Percentiles rank a stretch among this genome's conserved stretches.
These are phyloP conservation scores for Pseudopithomyces chartarum DNA, from an alignment of 2,329 filamentous ascomycete genomes.

Conservation along the genomic window DNA sequence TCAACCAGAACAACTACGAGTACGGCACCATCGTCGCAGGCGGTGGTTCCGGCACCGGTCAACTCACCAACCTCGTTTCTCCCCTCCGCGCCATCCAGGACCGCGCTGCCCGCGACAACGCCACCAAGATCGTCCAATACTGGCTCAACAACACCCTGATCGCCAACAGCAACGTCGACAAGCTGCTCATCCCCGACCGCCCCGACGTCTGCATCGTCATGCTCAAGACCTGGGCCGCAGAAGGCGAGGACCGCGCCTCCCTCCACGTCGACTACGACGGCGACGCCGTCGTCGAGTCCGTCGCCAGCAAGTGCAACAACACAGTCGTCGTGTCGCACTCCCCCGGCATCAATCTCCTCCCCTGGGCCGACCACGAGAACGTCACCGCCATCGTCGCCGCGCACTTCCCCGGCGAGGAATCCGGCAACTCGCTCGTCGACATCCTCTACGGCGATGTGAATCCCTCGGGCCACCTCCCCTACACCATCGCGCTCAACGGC, in stretches of 20 bases:
- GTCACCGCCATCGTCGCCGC: slow-evolving; percentile 50
- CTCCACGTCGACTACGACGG: slow-evolving; percentile 51
- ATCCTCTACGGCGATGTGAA: slow-evolving; percentile 76
- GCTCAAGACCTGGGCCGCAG: slow-evolving; percentile 59
- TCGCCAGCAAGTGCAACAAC: slow-evolving; percentile 55
- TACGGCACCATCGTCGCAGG: slow-evolving; percentile 51
- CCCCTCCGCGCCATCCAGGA: slow-evolving; percentile 50
- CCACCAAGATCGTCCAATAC: slow-evolving; percentile 50
- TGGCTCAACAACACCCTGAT: slow-evolving; percentile 51
- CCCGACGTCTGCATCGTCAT: slow-evolving; percentile 62
- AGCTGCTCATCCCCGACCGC: slow-evolving; percentile 23
- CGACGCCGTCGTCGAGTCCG: slow-evolving; percentile 49
- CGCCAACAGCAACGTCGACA: slow-evolving; percentile 28
- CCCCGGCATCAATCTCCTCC: slow-evolving; percentile 49
- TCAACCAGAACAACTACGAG: slow-evolving; percentile 42
- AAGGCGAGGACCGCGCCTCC: slow-evolving; percentile 50
- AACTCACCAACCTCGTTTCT: slow-evolving; percentile 47
- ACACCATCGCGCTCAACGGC: slow-evolving; percentile 76
- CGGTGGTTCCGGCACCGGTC: slow-evolving; percentile 50
- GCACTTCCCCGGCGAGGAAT: slow-evolving; percentile 50
- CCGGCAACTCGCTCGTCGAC: slow-evolving; percentile 47
- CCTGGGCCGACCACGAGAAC: slow-evolving; percentile 50
- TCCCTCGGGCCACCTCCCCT: slow-evolving; percentile 80
- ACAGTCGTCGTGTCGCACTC: slow-evolving; percentile 57
- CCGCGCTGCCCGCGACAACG: slow-evolving; percentile 29